phyloP scores from a whole-genome alignment of 2,329 filamentous ascomycete species.

The Talaromyces sp. region DNA sequence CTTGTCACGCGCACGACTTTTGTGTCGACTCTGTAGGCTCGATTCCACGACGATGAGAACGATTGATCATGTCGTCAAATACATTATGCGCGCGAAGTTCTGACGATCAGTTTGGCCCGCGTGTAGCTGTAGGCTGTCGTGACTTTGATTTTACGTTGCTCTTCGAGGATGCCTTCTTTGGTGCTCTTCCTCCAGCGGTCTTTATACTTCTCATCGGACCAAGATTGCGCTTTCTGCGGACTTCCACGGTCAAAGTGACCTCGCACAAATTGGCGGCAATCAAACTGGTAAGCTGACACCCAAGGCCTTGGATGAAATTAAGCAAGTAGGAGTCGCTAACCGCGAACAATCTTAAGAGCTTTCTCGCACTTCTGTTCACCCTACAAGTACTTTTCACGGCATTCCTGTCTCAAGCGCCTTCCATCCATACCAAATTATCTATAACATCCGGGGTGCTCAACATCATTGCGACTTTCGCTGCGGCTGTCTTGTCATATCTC shows the following conservation, averaged over 20 bases:
- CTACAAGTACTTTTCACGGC: conserved; percentile 32
- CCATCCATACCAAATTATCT: neutral
- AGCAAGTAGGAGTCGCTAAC: neutral
- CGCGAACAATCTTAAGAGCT: neutral
- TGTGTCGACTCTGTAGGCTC: no score
- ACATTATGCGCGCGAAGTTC: neutral
- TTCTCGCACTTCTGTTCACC: conserved; percentile 25
- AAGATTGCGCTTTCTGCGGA: neutral
- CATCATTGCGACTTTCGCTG: conserved; percentile 15
- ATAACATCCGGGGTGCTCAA: neutral
- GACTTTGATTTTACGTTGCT: conserved; percentile 41
- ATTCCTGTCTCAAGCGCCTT: conserved; percentile 23
- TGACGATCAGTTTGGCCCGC: conserved; percentile 6
- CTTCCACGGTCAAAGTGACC: conserved; percentile 15
- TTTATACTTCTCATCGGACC: conserved; percentile 26
- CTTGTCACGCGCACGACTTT: no score
- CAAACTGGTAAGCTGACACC: conserved; percentile 15
- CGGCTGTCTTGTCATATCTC: conserved; percentile 19
- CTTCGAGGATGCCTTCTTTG: conserved; percentile 39
- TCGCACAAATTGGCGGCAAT: neutral
- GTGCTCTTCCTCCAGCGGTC: conserved; percentile 30
- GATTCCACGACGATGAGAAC: neutral
- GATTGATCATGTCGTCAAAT: neutral
- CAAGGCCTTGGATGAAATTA: neutral
- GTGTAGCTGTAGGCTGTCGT: conserved; percentile 16